Evolutionary conservation across 257 asterid species (phyloP).

Genomic region (Craterostigma plantagineum): DNA sequence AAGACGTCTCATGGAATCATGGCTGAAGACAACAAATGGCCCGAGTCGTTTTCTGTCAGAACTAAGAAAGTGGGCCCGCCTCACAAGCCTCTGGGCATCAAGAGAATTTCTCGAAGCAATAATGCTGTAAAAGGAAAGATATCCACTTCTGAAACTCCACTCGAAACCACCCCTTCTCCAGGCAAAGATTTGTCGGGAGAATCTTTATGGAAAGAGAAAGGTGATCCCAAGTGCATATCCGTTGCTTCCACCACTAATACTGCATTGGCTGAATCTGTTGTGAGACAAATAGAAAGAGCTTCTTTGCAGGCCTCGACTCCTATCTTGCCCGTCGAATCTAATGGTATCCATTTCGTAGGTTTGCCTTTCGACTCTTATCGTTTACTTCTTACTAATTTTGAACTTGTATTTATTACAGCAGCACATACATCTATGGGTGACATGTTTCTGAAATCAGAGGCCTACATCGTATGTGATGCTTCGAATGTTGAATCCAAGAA

Average conservation of each 20-base stretch:
- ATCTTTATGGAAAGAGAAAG: not conserved
- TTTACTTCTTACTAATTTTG: too few relatives aligned
- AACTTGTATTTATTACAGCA: too few relatives aligned
- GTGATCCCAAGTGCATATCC: not conserved
- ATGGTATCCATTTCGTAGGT: not conserved
- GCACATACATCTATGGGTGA: too few relatives aligned
- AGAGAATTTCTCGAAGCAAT: conserved; percentile 20
- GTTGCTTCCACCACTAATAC: not conserved
- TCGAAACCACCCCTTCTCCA: too few relatives aligned
- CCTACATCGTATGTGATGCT: too few relatives aligned
- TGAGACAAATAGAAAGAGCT: not conserved
- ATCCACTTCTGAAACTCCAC: too few relatives aligned
- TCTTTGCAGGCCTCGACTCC: not conserved
- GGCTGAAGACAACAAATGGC: conserved; percentile 12
- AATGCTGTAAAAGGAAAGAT: not conserved
- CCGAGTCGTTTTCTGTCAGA: conserved; percentile 14
- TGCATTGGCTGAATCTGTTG: not conserved
- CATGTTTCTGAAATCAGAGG: too few relatives aligned
- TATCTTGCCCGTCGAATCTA: not conserved
- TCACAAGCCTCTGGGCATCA: conserved; percentile 26
- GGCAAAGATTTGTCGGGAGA: not conserved
- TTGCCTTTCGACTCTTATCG: too few relatives aligned
- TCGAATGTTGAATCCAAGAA: too few relatives aligned
- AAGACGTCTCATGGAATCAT: conserved; percentile 4
- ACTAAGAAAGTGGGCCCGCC: conserved; percentile 23